Evolutionary conservation across 106 monocot genomes (phyloP).

Genomic region (Dendrobium catenatum): DNA sequence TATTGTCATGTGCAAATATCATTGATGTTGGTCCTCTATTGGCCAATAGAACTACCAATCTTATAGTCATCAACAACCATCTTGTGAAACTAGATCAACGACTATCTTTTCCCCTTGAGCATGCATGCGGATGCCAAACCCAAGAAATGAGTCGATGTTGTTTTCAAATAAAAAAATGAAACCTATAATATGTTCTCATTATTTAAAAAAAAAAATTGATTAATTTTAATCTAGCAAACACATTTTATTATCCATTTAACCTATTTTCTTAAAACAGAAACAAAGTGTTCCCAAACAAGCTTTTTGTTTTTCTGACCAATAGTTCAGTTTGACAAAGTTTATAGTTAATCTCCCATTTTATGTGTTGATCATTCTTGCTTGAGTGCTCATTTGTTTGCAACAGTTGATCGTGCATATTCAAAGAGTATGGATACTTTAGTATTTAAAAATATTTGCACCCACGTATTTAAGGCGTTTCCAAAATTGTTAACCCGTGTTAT

Average conservation of each 20-base stretch:
- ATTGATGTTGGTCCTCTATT: slow-evolving; percentile 11
- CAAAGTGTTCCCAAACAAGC: too few relatives aligned
- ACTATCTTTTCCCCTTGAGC: neutral
- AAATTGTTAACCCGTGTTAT: neutral
- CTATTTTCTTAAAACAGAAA: too few relatives aligned
- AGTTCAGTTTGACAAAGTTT: neutral
- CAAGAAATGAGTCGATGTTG: too few relatives aligned
- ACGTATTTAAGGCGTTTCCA: neutral
- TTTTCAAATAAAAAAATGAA: too few relatives aligned
- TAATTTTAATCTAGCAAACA: too few relatives aligned
- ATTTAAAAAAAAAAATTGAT: too few relatives aligned
- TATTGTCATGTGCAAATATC: slow-evolving; percentile 9
- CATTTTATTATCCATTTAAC: too few relatives aligned
- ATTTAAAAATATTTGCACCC: neutral
- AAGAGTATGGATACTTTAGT: neutral
- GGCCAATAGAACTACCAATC: neutral
- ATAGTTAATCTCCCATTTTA: neutral
- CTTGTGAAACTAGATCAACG: slow-evolving; percentile 30
- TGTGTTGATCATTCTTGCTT: neutral
- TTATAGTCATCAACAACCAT: slow-evolving; percentile 24
- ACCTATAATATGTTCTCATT: too few relatives aligned
- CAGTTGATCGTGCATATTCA: neutral
- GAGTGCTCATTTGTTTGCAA: neutral
- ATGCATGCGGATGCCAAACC: too few relatives aligned
- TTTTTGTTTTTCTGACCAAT: neutral